phyloP scores from a whole-genome alignment of 1,284 basidiomycete genomes.

The Crepidotus sp. region DNA sequence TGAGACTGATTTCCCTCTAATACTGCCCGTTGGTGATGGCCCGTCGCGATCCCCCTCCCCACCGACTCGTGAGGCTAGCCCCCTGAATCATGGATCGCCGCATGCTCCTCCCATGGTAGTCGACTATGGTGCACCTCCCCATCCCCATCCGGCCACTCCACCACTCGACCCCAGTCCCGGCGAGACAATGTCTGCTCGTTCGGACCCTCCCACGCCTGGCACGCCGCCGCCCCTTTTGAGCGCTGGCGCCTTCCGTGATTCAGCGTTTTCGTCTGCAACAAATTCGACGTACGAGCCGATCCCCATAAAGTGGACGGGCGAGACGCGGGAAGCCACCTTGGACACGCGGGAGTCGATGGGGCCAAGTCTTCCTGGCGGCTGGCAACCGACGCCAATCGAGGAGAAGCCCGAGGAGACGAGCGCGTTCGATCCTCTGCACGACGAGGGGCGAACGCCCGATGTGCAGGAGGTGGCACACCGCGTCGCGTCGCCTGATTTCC shows the following conservation, averaged over 20 bases:
- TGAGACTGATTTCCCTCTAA: constrained; percentile 6
- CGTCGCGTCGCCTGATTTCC: constrained; percentile 40
- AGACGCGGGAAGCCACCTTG: constrained; percentile 18
- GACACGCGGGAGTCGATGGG: constrained; percentile 23
- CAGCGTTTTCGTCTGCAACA: constrained; percentile 40
- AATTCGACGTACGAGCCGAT: constrained; percentile 39
- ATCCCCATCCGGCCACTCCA: constrained; percentile 14
- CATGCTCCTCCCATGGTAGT: not conserved
- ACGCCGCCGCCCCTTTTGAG: constrained; percentile 32
- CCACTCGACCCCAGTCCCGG: constrained; percentile 3
- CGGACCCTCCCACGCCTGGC: constrained; percentile 5
- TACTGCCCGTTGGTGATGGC: constrained; percentile 7
- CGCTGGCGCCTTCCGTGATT: constrained; percentile 44
- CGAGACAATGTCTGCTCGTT: not conserved
- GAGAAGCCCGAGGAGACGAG: constrained; percentile 30
- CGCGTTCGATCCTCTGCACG: not conserved
- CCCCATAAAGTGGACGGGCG: constrained; percentile 44
- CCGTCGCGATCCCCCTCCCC: constrained; percentile 3
- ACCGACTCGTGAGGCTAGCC: not conserved
- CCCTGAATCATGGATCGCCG: not conserved
- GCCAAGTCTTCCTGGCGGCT: constrained; percentile 34
- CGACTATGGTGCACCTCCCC: constrained; percentile 4
- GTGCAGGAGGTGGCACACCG: constrained; percentile 41
- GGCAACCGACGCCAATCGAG: constrained; percentile 35
- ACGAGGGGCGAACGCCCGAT: constrained; percentile 8